These are phyloP conservation scores for Epichloe gansuensis DNA, from an alignment of 2,329 filamentous ascomycete species.

Conservation along the genomic window DNA sequence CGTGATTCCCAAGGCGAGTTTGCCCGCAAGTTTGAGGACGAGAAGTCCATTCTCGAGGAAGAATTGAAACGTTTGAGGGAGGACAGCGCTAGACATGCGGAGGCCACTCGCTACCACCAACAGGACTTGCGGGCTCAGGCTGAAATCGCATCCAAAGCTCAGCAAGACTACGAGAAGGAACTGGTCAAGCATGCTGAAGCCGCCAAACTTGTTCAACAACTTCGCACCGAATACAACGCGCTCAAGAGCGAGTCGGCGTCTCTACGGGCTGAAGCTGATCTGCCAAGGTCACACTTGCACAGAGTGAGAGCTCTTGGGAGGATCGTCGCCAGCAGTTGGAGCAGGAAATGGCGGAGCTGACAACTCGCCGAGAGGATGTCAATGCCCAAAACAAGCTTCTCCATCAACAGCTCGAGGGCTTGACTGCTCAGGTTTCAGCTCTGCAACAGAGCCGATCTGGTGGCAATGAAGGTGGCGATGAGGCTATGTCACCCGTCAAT, in stretches of 20 bases:
- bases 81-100: constrained; percentile 65
- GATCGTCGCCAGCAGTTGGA: constrained; percentile 72
- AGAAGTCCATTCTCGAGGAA: constrained; percentile 64
- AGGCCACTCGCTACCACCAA: constrained; percentile 73
- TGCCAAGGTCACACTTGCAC: constrained; percentile 62
- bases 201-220: constrained; percentile 67
- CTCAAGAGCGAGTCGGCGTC: constrained; percentile 67
- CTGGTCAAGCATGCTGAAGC: constrained; percentile 91
- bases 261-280: constrained; percentile 68
- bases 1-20: constrained; percentile 71
- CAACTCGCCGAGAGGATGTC: constrained; percentile 67
- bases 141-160: constrained; percentile 82
- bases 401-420: constrained; percentile 75
- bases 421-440: constrained; percentile 65
- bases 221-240: constrained; percentile 70
- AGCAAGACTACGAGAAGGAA: constrained; percentile 91
- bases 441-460: constrained; percentile 61
- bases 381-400: constrained; percentile 83
- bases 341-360: constrained; percentile 68
- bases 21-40: constrained; percentile 59
- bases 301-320: constrained; percentile 79
- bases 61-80: constrained; percentile 75
- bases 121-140: constrained; percentile 88
- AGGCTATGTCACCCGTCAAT: constrained; percentile 37
- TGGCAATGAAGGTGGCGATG: constrained; percentile 36